A percentile compares a stretch with the other conserved stretches of the same genome.
These are phyloP conservation scores for Pichia gijzeniarum DNA, from an alignment of 805 yeast species.

Conservation along the genomic window DNA sequence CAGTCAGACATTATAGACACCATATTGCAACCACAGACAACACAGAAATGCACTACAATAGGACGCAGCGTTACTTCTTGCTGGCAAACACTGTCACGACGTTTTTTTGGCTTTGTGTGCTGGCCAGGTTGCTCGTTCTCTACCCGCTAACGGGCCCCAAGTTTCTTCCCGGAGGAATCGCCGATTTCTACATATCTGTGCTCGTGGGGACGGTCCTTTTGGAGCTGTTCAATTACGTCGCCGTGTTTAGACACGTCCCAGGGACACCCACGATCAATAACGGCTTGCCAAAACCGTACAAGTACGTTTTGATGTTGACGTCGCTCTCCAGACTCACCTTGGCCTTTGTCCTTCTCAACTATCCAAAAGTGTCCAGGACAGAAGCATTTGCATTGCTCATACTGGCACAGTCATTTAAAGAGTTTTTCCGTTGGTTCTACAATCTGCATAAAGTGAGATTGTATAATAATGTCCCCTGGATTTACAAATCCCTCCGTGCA, in stretches of 20 bases:
- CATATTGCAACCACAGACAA: too few relatives aligned
- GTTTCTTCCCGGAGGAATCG: slow-evolving; percentile 66
- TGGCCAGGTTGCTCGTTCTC: slow-evolving; percentile 42
- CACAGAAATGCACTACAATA: slow-evolving; percentile 16
- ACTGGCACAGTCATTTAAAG: slow-evolving; percentile 19
- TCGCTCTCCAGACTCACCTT: slow-evolving; percentile 14
- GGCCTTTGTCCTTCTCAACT: slow-evolving; percentile 17
- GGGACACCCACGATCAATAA: slow-evolving; percentile 13
- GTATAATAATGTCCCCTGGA: slow-evolving; percentile 16
- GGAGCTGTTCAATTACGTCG: slow-evolving; percentile 19
- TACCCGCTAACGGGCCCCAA: slow-evolving; percentile 59
- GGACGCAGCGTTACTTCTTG: slow-evolving; percentile 21
- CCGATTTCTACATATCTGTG: slow-evolving; percentile 44
- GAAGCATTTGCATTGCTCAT: slow-evolving; percentile 21
- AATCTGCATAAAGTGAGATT: slow-evolving; percentile 25
- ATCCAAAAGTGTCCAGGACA: slow-evolving; percentile 25
- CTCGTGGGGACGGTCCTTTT: slow-evolving; percentile 12
- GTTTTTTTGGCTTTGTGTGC: slow-evolving; percentile 44
- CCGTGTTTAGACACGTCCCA: slow-evolving; percentile 14
- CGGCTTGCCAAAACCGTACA: slow-evolving; percentile 14
- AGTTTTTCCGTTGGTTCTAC: slow-evolving; percentile 22
- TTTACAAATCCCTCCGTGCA: slow-evolving; percentile 17
- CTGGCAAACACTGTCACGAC: slow-evolving; percentile 26
- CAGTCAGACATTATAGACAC: too few relatives aligned
- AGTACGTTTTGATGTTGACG: slow-evolving; percentile 10